Base-by-base conservation (phyloP, 768 basidiomycete species). In the Trametes cingulata region DNA sequence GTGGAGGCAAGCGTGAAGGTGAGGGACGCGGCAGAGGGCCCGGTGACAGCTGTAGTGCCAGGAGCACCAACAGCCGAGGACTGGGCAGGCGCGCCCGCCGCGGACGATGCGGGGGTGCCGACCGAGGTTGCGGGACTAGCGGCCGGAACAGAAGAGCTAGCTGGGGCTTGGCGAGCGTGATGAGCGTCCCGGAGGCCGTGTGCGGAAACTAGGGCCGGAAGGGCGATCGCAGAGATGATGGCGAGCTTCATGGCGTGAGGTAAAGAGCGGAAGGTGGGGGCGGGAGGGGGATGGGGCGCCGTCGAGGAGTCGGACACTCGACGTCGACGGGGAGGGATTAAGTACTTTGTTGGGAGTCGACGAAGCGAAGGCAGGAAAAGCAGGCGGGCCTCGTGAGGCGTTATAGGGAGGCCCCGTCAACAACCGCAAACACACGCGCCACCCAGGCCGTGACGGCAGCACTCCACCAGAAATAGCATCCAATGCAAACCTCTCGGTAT, bases 191-290 rank as follows among this genome's bases (percentile, higher is more conserved):
- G 58, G 42, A 61, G 8, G 55, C 53, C 67, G 65, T 78, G 74
- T 33, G 78, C 80, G 42, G 75, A 74, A 63, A 75, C 79, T 57
- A 80, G 65, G 65, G 70, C 69, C n/a, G 81, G 75, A 49, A 81
- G 69, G 33, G 62, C 64, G 54, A 71, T 50, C 42, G 68, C 63
- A 29, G 67, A 60, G 56, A 78, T 68, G 51, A 75, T 60, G 53
- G 65, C 42, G 49, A 70, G 51, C 69, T 68, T 75, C 73, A 75
- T 75, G 61, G 45, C 59, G 60, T 35, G 53, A 29, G 37, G 56
- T 52, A 60, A 53, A 49, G 49, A 63, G 55, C 43, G 54, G n/a
- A 37, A 47, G 50, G 35, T 35, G 19, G 58, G 35, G 42, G 17
- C n/a, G 4, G 4, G 50, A 14, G 36, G 14, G 12, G 37, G 25